These are phyloP conservation scores for Abortiporus biennis DNA, from an alignment of 1,284 basidiomycete species.

Conservation along the genomic window DNA sequence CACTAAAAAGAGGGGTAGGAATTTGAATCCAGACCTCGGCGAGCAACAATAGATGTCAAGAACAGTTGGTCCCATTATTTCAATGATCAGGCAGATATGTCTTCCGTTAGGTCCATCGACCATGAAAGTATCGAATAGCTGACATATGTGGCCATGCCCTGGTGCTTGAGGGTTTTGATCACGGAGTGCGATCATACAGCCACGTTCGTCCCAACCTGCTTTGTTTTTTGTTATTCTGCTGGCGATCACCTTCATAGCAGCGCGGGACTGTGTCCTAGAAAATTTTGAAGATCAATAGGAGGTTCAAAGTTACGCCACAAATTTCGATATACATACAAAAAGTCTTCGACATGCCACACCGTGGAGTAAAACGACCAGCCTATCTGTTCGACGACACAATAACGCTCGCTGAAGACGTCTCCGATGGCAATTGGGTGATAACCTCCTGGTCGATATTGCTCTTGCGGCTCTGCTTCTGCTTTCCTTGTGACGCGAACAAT, in stretches of 20 bases:
- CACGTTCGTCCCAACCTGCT: background rate
- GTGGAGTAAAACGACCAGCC: conserved; percentile 1
- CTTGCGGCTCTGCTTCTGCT: too few species aligned
- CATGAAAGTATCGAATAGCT: conserved; percentile 1
- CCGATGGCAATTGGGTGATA: background rate
- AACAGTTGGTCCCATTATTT: background rate
- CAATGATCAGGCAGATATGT: conserved; percentile 1
- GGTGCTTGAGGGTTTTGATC: background rate
- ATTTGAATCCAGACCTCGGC: background rate
- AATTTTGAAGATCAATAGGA: background rate
- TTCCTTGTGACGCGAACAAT: too few species aligned
- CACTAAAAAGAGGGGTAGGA: background rate
- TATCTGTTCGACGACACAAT: background rate
- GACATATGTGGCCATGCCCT: background rate
- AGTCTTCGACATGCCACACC: background rate
- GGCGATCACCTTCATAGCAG: conserved; percentile 2
- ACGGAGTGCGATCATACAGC: background rate
- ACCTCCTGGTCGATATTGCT: too few species aligned
- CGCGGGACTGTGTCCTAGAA: background rate
- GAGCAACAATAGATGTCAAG: background rate
- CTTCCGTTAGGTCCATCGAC: background rate
- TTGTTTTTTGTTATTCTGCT: background rate
- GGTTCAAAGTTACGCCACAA: background rate
- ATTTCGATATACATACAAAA: background rate
- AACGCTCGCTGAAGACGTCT: background rate